Conservation (phyloP, 1,284 basidiomycete species). For the Cerioporus squamosus region DNA sequence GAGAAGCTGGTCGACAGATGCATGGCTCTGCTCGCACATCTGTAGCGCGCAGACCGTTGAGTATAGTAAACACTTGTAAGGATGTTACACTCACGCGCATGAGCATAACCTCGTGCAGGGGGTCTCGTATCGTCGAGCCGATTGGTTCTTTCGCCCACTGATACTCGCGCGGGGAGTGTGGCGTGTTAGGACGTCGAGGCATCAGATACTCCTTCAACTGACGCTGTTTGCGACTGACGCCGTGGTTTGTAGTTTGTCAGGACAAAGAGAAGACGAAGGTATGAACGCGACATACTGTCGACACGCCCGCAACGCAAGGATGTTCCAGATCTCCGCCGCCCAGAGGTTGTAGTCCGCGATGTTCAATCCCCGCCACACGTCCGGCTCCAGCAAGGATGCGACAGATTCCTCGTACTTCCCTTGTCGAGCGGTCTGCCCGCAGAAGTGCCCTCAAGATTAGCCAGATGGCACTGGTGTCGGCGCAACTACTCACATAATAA, state of each 20-base stretch:
- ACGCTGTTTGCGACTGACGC: constrained; percentile 60
- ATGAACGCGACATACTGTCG: constrained; percentile 54
- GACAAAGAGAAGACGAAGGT: not conserved
- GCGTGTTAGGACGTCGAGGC: constrained; percentile 56
- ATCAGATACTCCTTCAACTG: constrained; percentile 67
- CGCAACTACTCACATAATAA: constrained; percentile 51
- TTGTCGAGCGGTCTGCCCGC: constrained; percentile 63
- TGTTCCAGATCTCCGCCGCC: constrained; percentile 78
- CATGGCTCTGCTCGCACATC: constrained; percentile 59
- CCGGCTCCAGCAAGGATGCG: constrained; percentile 65
- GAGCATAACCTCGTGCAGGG: constrained; percentile 65
- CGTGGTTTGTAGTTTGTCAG: not conserved
- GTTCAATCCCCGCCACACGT: constrained; percentile 69
- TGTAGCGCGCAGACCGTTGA: constrained; percentile 16
- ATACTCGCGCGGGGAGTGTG: constrained; percentile 59
- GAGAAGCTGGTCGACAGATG: constrained; percentile 66
- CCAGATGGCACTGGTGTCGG: not conserved
- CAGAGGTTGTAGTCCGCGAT: constrained; percentile 68
- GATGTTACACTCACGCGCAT: constrained; percentile 50
- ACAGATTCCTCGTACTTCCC: constrained; percentile 67
- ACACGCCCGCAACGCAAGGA: constrained; percentile 66
- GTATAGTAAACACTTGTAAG: constrained; percentile 5
- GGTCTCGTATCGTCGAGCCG: constrained; percentile 59
- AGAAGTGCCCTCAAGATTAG: not conserved
- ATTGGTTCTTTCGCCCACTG: constrained; percentile 38